Base-by-base conservation (phyloP, 2,329 filamentous ascomycete species). In the Kalmusia sp. region DNA sequence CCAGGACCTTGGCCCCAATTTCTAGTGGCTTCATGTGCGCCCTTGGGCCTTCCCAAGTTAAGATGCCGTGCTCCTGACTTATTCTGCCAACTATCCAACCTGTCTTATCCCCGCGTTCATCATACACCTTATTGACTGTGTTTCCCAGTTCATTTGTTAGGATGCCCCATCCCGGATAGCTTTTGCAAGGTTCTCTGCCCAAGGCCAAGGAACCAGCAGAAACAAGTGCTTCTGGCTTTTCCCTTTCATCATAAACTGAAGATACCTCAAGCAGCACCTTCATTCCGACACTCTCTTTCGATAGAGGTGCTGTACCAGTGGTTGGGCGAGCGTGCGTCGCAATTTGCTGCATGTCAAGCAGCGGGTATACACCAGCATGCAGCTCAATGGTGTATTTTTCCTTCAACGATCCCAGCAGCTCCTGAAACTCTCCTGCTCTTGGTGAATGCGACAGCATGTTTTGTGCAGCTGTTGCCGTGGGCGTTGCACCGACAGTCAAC, bases 301-400 rank as follows among this genome's bases (percentile, higher is more conserved):
- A 80, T 6, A 85, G 75, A 63, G 72, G 19, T 6, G 52, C 19
- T 12, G 40, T 38, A 12, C 59, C 59, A 19, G 62, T 50, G 0
- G 71, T 63, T 3, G 80, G 78, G 0, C 82, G 74, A 3, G 89
- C 87, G 63, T 88, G 84, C 0, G 90, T 91, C 1, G 89, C 86
- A 2, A 93, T 79, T 71, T 95, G 91, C 70, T 95, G 91, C 63
- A 93, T 79, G 70, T 95, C 91, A 7, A 93, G 82, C 3, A 87
- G 79, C 0, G 90, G 85, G 68, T 93, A 93, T 2, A 91, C 88
- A 25, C 89, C 90, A 0, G 90, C 89, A 69, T 93, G 90, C 2
- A 92, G 77, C 68, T 92, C 90, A 22, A 92, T 79, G 3, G 55
- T 22, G 35, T 57, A 75, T 2, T 56, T 64, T 34, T 68, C 46